These are phyloP conservation scores for Aspergillus mulundensis DNA, from an alignment of 495 filamentous ascomycete genomes.

Conservation along the genomic window DNA sequence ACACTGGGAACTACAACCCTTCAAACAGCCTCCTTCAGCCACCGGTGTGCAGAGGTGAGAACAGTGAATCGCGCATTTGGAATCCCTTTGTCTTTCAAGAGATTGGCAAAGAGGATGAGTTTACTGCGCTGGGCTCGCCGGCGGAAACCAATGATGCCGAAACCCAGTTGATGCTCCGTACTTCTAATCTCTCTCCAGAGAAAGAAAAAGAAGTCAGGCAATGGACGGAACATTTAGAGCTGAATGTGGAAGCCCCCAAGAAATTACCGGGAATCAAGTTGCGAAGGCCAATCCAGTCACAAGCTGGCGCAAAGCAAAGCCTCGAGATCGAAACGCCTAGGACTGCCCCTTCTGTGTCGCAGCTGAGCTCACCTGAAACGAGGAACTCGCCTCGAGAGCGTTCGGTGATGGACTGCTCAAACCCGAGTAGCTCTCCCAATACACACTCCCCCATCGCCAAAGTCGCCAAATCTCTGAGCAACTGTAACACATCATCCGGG, in stretches of 20 bases:
- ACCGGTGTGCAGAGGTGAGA: slow-evolving; percentile 6
- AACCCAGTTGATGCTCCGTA: neutral
- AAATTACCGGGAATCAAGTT: slow-evolving; percentile 19
- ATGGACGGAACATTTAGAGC: slow-evolving; percentile 6
- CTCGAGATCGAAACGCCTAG: too few species aligned
- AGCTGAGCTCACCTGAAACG: too few species aligned
- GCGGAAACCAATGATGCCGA: slow-evolving; percentile 2
- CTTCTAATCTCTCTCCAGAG: slow-evolving; percentile 13
- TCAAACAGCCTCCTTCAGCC: slow-evolving; percentile 15
- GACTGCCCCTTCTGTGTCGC: too few species aligned
- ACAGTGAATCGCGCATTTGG: slow-evolving; percentile 22
- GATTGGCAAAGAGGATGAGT: slow-evolving; percentile 19
- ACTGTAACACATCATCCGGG: too few species aligned
- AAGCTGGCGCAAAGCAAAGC: neutral
- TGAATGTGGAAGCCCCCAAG: slow-evolving; percentile 2
- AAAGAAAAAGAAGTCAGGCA: slow-evolving; percentile 24
- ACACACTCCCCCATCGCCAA: too few species aligned
- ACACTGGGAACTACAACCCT: neutral
- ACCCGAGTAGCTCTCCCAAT: too few species aligned
- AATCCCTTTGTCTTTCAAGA: slow-evolving; percentile 21
- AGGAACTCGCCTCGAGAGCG: too few species aligned
- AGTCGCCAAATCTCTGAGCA: too few species aligned
- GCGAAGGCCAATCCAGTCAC: slow-evolving; percentile 6
- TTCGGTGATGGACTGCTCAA: too few species aligned
- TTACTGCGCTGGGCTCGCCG: slow-evolving; percentile 8